These are phyloP conservation scores for Wickerhamiella kazuoi DNA, from an alignment of 805 yeast genomes.

Conservation along the genomic window DNA sequence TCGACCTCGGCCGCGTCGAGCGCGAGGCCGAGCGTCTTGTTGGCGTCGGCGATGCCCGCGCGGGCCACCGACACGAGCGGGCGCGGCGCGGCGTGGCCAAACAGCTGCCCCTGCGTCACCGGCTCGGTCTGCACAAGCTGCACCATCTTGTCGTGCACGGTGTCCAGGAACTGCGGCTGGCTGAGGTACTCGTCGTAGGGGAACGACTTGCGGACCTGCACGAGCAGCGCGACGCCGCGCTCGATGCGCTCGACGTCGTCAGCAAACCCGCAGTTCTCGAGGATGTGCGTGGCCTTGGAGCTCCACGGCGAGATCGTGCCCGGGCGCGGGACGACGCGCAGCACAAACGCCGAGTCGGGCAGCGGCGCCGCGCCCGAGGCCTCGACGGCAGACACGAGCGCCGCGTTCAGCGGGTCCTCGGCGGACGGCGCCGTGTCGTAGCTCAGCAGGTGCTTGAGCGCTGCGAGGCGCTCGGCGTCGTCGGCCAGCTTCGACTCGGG, in stretches of 20 bases:
- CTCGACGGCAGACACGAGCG: slow-evolving; percentile 24
- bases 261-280: slow-evolving; percentile 69
- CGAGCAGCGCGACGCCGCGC: slow-evolving; percentile 65
- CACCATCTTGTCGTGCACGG: slow-evolving; percentile 89
- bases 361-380: slow-evolving; percentile 16
- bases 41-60: slow-evolving; percentile 55
- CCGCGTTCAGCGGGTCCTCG: slow-evolving; percentile 28
- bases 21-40: slow-evolving; percentile 79
- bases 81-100: slow-evolving; percentile 62
- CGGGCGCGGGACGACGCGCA: slow-evolving; percentile 73
- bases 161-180: slow-evolving; percentile 41
- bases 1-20: slow-evolving; percentile 85
- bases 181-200: slow-evolving; percentile 39
- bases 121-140: slow-evolving; percentile 36
- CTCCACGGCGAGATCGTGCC: slow-evolving; percentile 99
- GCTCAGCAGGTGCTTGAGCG: slow-evolving; percentile 41
- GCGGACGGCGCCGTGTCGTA: slow-evolving; percentile 55
- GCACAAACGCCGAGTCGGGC: slow-evolving; percentile 30
- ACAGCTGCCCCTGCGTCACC: slow-evolving; percentile 58
- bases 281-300: slow-evolving; percentile 91
- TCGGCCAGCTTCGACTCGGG: slow-evolving; percentile 15
- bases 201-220: slow-evolving; percentile 56
- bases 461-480: slow-evolving; percentile 20
- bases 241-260: slow-evolving; percentile 66
- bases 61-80: slow-evolving; percentile 45